Conservation (phyloP, 345 rosid species). For the Pseudoturritis turrita region DNA sequence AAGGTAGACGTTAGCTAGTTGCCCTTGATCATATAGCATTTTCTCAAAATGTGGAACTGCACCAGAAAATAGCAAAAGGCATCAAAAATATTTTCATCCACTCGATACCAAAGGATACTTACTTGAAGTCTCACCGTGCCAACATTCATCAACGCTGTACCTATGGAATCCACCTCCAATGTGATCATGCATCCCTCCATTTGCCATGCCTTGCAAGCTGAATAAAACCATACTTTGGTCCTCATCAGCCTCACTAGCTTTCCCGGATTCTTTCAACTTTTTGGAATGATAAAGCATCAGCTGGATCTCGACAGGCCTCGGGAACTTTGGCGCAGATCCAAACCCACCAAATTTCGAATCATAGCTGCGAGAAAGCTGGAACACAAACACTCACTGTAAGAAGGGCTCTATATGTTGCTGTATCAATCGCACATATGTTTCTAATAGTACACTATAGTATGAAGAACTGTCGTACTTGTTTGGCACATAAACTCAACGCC, state of each 20-base stretch:
- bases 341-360: constrained; percentile 79
- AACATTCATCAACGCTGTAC: constrained; percentile 89
- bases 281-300: constrained; percentile 77
- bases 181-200: constrained; percentile 95
- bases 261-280: constrained; percentile 57
- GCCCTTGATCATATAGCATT: constrained; percentile 93
- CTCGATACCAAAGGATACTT: not conserved
- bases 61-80: not conserved
- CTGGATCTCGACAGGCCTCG: constrained; percentile 92
- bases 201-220: constrained; percentile 85
- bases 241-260: constrained; percentile 45
- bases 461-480: constrained; percentile 54
- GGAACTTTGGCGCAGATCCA: constrained; percentile 97
- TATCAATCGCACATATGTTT: not conserved
- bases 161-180: constrained; percentile 96
- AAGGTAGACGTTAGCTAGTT: constrained; percentile 69
- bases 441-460: not conserved
- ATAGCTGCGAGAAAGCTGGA: constrained; percentile 71
- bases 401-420: not conserved
- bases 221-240: constrained; percentile 55
- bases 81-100: not conserved
- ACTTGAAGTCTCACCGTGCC: constrained; percentile 74
- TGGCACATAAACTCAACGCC: constrained; percentile 64
- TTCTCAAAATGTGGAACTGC: constrained; percentile 99
- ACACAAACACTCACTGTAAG: constrained; percentile 19